These are phyloP conservation scores for Saprolegnia diclina DNA, from an alignment of 352 stramenopile genomes.

Conservation along the genomic window DNA sequence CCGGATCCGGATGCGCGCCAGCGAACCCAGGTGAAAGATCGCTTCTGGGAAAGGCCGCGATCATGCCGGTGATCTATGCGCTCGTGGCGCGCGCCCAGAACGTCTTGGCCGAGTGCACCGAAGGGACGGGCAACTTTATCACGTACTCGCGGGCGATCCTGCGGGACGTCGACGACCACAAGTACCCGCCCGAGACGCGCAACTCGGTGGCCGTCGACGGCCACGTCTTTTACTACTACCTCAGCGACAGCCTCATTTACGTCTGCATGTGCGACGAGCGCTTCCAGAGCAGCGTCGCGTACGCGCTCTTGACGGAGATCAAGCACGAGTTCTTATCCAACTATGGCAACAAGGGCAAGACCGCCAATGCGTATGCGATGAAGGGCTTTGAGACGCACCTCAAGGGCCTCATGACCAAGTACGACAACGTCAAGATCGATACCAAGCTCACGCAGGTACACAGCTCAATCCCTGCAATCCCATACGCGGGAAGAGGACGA, in stretches of 20 bases:
- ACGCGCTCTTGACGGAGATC: constrained; percentile 63
- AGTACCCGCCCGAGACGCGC: constrained; percentile 29
- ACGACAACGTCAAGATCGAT: constrained; percentile 77
- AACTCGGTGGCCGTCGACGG: constrained; percentile 75
- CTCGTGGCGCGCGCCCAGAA: constrained; percentile 64
- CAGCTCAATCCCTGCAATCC: no score
- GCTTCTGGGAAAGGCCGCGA: not conserved
- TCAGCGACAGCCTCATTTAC: constrained; percentile 64
- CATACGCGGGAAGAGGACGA: no score
- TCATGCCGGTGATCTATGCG: constrained; percentile 75
- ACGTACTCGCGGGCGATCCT: constrained; percentile 68
- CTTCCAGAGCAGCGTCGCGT: constrained; percentile 69
- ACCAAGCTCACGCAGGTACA: constrained; percentile 59
- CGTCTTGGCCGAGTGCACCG: constrained; percentile 73
- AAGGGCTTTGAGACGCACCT: constrained; percentile 52
- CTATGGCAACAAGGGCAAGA: constrained; percentile 59
- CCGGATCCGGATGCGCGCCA: constrained; percentile 22
- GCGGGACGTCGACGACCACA: constrained; percentile 57
- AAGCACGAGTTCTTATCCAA: constrained; percentile 58
- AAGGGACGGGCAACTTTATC: constrained; percentile 67
- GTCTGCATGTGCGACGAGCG: constrained; percentile 79
- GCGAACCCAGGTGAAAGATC: constrained; percentile 18
- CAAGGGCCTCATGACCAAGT: constrained; percentile 71
- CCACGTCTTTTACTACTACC: constrained; percentile 79
- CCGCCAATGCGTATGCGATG: constrained; percentile 67